A percentile compares a stretch with the other conserved stretches of the same genome.
Conservation (phyloP, 106 monocot genomes). For the Amphibolis antarctica region DNA sequence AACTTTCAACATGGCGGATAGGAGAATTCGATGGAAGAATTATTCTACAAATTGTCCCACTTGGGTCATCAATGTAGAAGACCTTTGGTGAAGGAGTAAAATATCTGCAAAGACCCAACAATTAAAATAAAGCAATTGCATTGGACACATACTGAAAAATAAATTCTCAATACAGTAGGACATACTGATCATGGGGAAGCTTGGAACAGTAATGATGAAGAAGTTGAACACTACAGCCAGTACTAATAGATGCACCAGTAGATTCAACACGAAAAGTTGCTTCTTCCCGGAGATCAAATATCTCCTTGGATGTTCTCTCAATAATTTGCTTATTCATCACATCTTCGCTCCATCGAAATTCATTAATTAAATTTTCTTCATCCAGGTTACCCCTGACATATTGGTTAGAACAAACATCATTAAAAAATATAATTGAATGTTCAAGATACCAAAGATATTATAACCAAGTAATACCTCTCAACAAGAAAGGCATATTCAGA, state of each 20-base stretch:
- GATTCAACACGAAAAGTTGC: conserved; percentile 41
- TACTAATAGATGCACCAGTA: conserved; percentile 87
- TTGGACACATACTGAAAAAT: background rate
- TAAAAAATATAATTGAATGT: background rate
- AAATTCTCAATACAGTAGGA: background rate
- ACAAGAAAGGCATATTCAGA: conserved; percentile 76
- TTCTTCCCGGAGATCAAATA: conserved; percentile 65
- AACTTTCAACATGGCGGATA: conserved; percentile 61
- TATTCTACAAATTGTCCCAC: conserved; percentile 62
- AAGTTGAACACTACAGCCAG: conserved; percentile 79
- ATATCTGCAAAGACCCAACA: conserved; percentile 34
- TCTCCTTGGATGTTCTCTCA: conserved; percentile 44
- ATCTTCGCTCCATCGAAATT: conserved; percentile 46
- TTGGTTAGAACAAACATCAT: background rate
- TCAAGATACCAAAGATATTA: conserved; percentile 8
- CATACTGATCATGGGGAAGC: conserved; percentile 65
- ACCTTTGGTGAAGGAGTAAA: conserved; percentile 62
- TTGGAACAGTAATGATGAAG: conserved; percentile 74
- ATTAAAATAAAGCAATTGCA: too few relatives aligned
- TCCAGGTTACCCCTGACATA: conserved; percentile 46
- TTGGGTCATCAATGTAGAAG: conserved; percentile 44
- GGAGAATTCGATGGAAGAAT: conserved; percentile 89
- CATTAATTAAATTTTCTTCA: conserved; percentile 46
- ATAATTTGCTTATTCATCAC: conserved; percentile 72
- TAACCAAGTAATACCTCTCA: conserved; percentile 42